Base-by-base conservation (phyloP, 148 eudicot species). In the Rhododendron griersonianum region DNA sequence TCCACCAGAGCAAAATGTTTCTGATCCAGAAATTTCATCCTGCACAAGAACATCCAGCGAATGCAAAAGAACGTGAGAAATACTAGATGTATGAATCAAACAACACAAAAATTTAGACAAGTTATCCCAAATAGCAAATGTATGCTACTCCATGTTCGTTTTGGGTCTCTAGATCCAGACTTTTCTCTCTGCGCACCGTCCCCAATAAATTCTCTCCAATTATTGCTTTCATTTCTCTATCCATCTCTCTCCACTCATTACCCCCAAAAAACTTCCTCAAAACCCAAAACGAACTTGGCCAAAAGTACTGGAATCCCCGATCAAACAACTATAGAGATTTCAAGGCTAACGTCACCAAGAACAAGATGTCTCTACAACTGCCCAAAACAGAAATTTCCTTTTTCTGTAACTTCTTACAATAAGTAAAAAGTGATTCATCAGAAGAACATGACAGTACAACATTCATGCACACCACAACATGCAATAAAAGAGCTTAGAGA, bases 21-120 rank as follows among this genome's bases (percentile, higher is more conserved):
- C 90, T 83, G 92, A 81, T 41, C 63, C 81, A 63, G 82, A 78
- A 83, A 69, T 82, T 81, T 90, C 93, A 86, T 88, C 91, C 84
- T 80, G 88, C 78, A 63, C 63, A 71, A 71, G 76, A 88, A 85
- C 89, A 85, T 80, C 92, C 97, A 95, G 94, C 82, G 81, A 71
- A 71, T 33, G 76, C 61, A 90, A 59, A 84, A 48, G 67, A 76
- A 50, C n/a, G 77, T 69, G 13, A 39, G 69, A 75, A 65, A 65
- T 53, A 65, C 55, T 25, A 35, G 33, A 48, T 25, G 41, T 14
- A 57, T 7, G 41, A 57, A 50, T 25, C 21, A 48, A 73, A 84
- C 11, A 59, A 74, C 6, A 50, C 9, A 50, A 5, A 28, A 25
- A 44, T 18, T 84, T 14, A 84, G 37, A 84, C 0, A 75, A 15